Evolutionary conservation across 495 filamentous ascomycete genomes (phyloP).

Genomic region (Lasiosphaeria ovina): DNA sequence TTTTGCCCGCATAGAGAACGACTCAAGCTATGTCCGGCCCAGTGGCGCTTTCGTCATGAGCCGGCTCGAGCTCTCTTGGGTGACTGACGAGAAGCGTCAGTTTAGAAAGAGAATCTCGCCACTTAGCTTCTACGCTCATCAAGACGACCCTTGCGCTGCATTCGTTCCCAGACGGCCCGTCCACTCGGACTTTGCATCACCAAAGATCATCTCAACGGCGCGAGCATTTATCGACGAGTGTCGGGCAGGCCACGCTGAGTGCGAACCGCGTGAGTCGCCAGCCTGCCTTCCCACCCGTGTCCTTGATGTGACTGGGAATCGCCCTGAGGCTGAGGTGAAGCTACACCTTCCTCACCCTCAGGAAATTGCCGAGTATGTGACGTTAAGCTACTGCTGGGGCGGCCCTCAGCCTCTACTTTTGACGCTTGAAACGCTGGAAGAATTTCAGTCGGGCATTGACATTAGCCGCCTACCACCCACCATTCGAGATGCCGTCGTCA

Average conservation of each 20-base stretch:
- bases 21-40: neutral
- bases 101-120: neutral
- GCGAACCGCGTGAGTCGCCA: neutral
- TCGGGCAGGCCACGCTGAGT: neutral
- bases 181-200: neutral
- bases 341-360: neutral
- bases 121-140: neutral
- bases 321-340: neutral
- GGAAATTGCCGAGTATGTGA: neutral
- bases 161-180: neutral
- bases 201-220: neutral
- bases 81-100: neutral
- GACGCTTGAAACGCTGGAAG: neutral
- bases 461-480: neutral
- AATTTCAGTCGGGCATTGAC: neutral
- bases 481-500: neutral
- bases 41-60: neutral
- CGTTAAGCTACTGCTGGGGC: neutral
- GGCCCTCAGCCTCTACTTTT: neutral
- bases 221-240: conserved; percentile 2
- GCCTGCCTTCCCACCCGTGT: neutral
- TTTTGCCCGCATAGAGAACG: neutral
- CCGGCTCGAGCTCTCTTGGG: neutral
- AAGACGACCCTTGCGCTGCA: neutral
- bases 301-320: neutral